A percentile compares a stretch with the other conserved stretches of the same genome.
Evolutionary conservation across 75 land plant genomes (phyloP).

Genomic region (Ceratopteris richardii): DNA sequence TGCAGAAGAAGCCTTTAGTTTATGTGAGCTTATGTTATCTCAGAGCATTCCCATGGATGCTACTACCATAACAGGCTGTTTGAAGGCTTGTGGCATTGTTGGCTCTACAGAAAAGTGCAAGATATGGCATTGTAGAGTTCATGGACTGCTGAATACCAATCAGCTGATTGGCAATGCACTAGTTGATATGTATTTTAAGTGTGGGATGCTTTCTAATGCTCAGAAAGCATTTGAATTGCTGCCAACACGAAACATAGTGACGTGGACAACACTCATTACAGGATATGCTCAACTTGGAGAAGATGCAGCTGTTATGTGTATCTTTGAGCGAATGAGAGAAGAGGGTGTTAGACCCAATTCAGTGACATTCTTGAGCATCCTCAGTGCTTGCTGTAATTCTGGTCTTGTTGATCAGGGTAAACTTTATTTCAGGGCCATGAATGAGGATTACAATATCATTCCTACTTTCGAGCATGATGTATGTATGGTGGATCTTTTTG

Average conservation of each 20-base stretch:
- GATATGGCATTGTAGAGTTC: slow-evolving; percentile 15
- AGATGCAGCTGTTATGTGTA: slow-evolving; percentile 11
- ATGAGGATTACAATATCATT: slow-evolving; percentile 17
- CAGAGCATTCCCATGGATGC: slow-evolving; percentile 12
- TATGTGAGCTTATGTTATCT: no score
- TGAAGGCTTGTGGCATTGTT: slow-evolving; percentile 25
- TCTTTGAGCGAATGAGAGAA: slow-evolving; percentile 24
- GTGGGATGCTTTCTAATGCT: slow-evolving; percentile 20
- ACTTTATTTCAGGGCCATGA: slow-evolving; percentile 35
- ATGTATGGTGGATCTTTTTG: slow-evolving; percentile 43
- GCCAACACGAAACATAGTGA: slow-evolving; percentile 24
- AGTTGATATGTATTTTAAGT: slow-evolving; percentile 26
- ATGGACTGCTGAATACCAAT: slow-evolving; percentile 8
- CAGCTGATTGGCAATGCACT: slow-evolving; percentile 32
- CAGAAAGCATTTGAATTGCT: slow-evolving; percentile 18
- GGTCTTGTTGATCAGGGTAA: slow-evolving; percentile 36
- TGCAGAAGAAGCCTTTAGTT: slow-evolving; percentile 12
- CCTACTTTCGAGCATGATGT: slow-evolving; percentile 42
- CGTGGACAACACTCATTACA: slow-evolving; percentile 28
- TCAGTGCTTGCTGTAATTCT: slow-evolving; percentile 51
- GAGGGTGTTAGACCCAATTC: slow-evolving; percentile 28
- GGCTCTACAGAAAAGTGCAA: slow-evolving; percentile 12
- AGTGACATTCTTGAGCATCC: slow-evolving; percentile 47
- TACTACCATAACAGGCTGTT: slow-evolving; percentile 27
- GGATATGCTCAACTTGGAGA: slow-evolving; percentile 25